These are phyloP conservation scores for Hyphochytrium catenoides DNA, from an alignment of 352 stramenopile species.

Conservation along the genomic window DNA sequence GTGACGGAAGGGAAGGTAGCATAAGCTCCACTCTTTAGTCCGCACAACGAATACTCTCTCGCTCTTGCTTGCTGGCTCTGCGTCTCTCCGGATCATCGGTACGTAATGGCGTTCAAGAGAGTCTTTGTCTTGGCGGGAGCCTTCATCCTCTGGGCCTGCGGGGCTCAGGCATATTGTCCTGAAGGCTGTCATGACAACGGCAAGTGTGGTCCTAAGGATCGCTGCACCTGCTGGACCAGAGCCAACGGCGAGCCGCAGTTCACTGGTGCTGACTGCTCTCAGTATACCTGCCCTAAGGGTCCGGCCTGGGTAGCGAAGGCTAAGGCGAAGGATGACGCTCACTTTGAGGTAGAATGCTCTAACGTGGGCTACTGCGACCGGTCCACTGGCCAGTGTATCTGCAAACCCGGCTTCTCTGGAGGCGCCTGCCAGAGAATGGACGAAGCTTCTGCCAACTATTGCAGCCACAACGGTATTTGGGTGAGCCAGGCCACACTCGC, in stretches of 20 bases:
- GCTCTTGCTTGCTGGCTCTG: too few species aligned
- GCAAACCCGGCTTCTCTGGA: constrained; percentile 63
- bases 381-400: constrained; percentile 60
- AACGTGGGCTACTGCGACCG: constrained; percentile 77
- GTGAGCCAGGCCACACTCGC: too few species aligned
- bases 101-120: too few species aligned
- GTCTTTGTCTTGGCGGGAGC: too few species aligned
- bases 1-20: too few species aligned
- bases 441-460: constrained; percentile 88
- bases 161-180: constrained; percentile 31
- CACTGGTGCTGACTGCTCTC: constrained; percentile 42
- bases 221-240: constrained; percentile 70
- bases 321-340: constrained; percentile 32
- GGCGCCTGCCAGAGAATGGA: constrained; percentile 66
- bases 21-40: too few species aligned
- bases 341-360: constrained; percentile 73
- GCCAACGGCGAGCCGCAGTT: constrained; percentile 31
- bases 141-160: too few species aligned
- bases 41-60: too few species aligned
- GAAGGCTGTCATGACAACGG: constrained; percentile 61
- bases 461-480: constrained; percentile 75
- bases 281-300: constrained; percentile 41
- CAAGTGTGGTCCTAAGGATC: constrained; percentile 59
- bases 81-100: too few species aligned
- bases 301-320: constrained; percentile 30